Evolutionary conservation across 371 early-diverging fungal genomes (phyloP), one percentile per base, ranked within the genome.

Genomic region (Syncephalastrum monosporum): DNA sequence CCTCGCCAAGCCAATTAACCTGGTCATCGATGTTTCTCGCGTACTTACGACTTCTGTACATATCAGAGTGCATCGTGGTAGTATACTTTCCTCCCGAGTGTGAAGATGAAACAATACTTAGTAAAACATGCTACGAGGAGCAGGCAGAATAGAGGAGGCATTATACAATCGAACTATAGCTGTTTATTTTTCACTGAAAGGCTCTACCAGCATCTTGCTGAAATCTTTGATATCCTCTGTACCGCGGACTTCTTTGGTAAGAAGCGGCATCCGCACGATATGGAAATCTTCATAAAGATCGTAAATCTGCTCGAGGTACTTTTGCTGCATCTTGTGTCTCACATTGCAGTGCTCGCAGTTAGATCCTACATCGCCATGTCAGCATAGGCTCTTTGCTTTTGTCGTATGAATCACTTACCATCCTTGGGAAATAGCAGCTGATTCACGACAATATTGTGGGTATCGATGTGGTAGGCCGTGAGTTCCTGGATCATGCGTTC

Each of bases 401-500:
- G 7, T 46, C 38, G 38, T 47, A 8, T 52, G 1, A 17, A 44
- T 56, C 15, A 55, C 62, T 53, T 72, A 84, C 88, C 93, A 61
- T 85, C 82, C 67, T 91, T 91, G 47, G 99, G 99, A 80, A 91
- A 95, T 67, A 99, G 74, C 55, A 99, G 80, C 84, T 99, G 99
- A 75, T 99, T 99, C 61, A 98, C 98, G 42, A 99, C 91, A 65
- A 99, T 98, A 72, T 98, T 99, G 83, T 99, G 98, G 10, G 97
- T 97, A 71, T 99, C 99, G 52, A 99, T 99, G 54, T 94, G 86
- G 72, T 93, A 97, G 21, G 89, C 81, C 4, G 96, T 94, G 68
- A 99, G 82, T 75, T 99, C 99, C 75, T 99, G 98, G 67, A 99
- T 94, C 93, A 99, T 93, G 59, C 99, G 89, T 74, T 99, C 99